Conservation (phyloP, 1,139 yeast genomes). For the Suhomyces choctaworum region DNA sequence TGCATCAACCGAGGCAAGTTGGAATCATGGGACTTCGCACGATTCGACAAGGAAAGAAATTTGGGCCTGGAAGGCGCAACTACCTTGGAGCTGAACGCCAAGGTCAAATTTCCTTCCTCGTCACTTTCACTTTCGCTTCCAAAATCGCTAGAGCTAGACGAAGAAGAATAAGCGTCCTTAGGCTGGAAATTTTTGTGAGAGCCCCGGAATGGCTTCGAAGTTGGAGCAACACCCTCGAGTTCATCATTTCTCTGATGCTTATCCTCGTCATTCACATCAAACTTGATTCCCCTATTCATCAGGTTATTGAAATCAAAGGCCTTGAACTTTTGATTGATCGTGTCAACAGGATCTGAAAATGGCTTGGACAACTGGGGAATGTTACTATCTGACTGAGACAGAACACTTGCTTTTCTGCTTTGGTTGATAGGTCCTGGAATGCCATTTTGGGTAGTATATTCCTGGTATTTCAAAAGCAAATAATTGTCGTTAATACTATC, state of each 20-base stretch:
- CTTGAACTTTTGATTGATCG: slow-evolving; percentile 36
- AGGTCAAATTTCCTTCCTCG: slow-evolving; percentile 53
- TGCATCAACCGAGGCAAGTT: slow-evolving; percentile 32
- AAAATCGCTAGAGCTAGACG: slow-evolving; percentile 15
- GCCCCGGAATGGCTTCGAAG: slow-evolving; percentile 7
- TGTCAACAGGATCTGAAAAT: slow-evolving; percentile 5
- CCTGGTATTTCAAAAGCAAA: slow-evolving; percentile 37
- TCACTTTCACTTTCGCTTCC: slow-evolving; percentile 26
- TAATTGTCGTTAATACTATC: slow-evolving; percentile 71
- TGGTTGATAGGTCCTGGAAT: background rate
- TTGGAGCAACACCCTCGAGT: slow-evolving; percentile 20
- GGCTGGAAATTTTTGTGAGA: slow-evolving; percentile 1
- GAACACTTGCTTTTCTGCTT: slow-evolving; percentile 12
- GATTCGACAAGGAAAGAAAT: slow-evolving; percentile 32
- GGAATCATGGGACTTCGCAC: slow-evolving; percentile 50
- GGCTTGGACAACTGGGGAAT: background rate
- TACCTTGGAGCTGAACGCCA: slow-evolving; percentile 51
- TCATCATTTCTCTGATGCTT: slow-evolving; percentile 7
- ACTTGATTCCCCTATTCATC: slow-evolving; percentile 31
- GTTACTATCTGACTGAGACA: slow-evolving; percentile 13
- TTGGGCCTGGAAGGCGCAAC: slow-evolving; percentile 39
- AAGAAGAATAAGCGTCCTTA: slow-evolving; percentile 1
- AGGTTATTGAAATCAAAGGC: slow-evolving; percentile 39
- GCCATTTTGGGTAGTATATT: slow-evolving; percentile 20
- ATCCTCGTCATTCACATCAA: slow-evolving; percentile 6